A percentile compares a stretch with the other conserved stretches of the same genome.
phyloP scores from a whole-genome alignment of 2,329 filamentous ascomycete genomes.

The Microcyclospora tardicrescens region DNA sequence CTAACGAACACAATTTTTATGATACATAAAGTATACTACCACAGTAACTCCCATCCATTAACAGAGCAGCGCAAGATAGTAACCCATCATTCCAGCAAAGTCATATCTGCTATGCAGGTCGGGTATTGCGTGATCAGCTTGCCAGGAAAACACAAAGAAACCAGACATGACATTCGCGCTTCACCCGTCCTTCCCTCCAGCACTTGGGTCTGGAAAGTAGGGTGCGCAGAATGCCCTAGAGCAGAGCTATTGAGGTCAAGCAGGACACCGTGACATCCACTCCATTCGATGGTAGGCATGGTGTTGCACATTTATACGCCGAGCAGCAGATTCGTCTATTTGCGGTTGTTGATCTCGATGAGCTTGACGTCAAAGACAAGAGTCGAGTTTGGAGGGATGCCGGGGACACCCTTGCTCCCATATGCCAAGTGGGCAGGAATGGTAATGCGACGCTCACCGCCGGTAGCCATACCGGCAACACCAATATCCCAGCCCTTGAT shows the following conservation, averaged over 20 bases:
- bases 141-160: constrained; percentile 3
- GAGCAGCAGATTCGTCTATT: constrained; percentile 6
- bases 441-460: constrained; percentile 83
- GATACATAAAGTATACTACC: no score
- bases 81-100: constrained; percentile 16
- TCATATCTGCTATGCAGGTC: constrained; percentile 12
- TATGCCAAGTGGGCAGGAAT: constrained; percentile 83
- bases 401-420: constrained; percentile 63
- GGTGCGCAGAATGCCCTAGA: constrained; percentile 6
- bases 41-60: no score
- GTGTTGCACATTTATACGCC: neutral
- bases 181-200: constrained; percentile 25
- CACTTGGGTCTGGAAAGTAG: constrained; percentile 23
- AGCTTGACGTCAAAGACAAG: constrained; percentile 69
- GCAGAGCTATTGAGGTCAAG: neutral
- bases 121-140: constrained; percentile 11
- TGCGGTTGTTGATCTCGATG: constrained; percentile 33
- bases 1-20: no score
- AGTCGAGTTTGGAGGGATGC: constrained; percentile 83
- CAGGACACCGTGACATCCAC: no score
- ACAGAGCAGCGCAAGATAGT: neutral
- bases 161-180: constrained; percentile 3
- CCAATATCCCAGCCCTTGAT: constrained; percentile 99
- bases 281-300: no score
- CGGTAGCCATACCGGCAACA: constrained; percentile 79